These are phyloP conservation scores for Xerocomellus chrysenteron DNA, from an alignment of 768 basidiomycete species.

Conservation along the genomic window DNA sequence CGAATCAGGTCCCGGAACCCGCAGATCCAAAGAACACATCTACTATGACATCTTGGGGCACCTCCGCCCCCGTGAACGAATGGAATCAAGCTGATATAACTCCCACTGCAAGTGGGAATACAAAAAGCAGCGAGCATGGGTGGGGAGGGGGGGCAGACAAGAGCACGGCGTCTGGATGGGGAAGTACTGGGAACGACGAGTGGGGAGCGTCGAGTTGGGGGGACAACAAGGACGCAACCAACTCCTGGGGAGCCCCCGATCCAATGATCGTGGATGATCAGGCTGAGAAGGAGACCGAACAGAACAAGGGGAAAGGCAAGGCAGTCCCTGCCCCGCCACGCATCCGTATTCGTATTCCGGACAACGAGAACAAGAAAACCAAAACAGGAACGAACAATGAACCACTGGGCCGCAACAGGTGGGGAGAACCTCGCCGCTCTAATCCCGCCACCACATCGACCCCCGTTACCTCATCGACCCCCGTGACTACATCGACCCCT, in stretches of 20 bases:
- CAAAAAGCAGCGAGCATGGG: too few species aligned
- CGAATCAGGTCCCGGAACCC: constrained; percentile 1
- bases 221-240: not conserved
- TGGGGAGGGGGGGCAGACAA: not conserved
- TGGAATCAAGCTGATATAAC: too few species aligned
- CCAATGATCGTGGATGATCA: constrained; percentile 11
- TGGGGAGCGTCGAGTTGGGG: constrained; percentile 4
- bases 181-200: not conserved
- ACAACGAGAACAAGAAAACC: constrained; percentile 8
- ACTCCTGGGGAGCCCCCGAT: constrained; percentile 3
- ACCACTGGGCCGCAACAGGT: constrained; percentile 14
- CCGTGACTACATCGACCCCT: constrained; percentile 12
- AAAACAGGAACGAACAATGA: constrained; percentile 28
- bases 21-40: not conserved
- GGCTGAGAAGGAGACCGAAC: not conserved
- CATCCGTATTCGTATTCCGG: constrained; percentile 23
- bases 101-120: too few species aligned
- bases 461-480: constrained; percentile 3
- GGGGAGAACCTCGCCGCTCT: constrained; percentile 13
- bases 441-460: constrained; percentile 4
- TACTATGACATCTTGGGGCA: not conserved
- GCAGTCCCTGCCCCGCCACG: constrained; percentile 24
- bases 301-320: constrained; percentile 12
- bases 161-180: constrained; percentile 5
- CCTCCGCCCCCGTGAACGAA: not conserved